Evolutionary conservation across 2,329 filamentous ascomycete genomes (phyloP).

Genomic region (Epichloe sibirici): DNA sequence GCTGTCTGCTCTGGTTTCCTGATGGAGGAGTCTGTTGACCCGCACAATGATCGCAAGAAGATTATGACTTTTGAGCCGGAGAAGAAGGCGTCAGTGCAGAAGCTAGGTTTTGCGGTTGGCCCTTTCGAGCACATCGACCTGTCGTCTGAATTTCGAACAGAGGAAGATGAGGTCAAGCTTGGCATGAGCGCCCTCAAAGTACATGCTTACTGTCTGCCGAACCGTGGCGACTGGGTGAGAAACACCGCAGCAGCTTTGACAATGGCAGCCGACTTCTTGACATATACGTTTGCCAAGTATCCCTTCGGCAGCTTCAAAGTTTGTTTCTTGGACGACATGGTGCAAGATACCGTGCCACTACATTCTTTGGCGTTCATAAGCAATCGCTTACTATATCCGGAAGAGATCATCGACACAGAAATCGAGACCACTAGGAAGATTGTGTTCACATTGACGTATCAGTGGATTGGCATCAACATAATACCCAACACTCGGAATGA

Average conservation of each 20-base stretch:
- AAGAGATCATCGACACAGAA: slow-evolving; percentile 75
- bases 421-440: slow-evolving; percentile 70
- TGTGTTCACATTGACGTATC: slow-evolving; percentile 73
- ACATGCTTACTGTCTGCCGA: slow-evolving; percentile 82
- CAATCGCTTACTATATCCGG: slow-evolving; percentile 70
- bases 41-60: slow-evolving; percentile 68
- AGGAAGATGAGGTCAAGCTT: slow-evolving; percentile 83
- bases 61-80: slow-evolving; percentile 74
- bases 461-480: slow-evolving; percentile 92
- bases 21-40: slow-evolving; percentile 69
- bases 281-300: slow-evolving; percentile 77
- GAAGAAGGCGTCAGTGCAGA: slow-evolving; percentile 67
- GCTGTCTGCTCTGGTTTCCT: slow-evolving; percentile 86
- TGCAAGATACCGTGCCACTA: slow-evolving; percentile 60
- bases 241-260: slow-evolving; percentile 81
- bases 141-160: slow-evolving; percentile 71
- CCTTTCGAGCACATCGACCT: slow-evolving; percentile 92
- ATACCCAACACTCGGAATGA: slow-evolving; percentile 71
- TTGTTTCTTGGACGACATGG: slow-evolving; percentile 85
- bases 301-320: slow-evolving; percentile 88
- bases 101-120: slow-evolving; percentile 86
- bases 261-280: slow-evolving; percentile 81
- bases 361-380: slow-evolving; percentile 83
- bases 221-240: slow-evolving; percentile 66
- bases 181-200: slow-evolving; percentile 80